Conservation (phyloP, 176 grass and related monocot species). For the Paspalum notatum region DNA sequence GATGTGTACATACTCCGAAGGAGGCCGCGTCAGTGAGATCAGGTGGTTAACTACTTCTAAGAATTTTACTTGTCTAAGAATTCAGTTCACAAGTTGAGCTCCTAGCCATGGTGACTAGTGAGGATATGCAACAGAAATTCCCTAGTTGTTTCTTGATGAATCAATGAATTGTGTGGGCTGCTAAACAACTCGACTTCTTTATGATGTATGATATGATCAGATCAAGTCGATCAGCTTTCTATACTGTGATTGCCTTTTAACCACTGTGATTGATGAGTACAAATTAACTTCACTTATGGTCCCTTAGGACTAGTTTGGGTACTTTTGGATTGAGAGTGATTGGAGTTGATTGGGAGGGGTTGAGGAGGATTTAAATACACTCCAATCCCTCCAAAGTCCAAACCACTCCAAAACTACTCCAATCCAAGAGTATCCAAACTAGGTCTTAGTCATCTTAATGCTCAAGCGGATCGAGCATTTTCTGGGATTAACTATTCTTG, state of each 20-base stretch:
- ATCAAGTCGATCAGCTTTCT: not conserved
- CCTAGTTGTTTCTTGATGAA: not conserved
- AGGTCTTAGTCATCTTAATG: not conserved
- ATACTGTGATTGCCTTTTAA: not conserved
- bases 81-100: constrained; percentile 18
- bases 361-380: too few species aligned
- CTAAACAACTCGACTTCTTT: not conserved
- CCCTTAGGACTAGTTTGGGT: too few species aligned
- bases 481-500: not conserved
- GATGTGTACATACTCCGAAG: constrained; percentile 79
- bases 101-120: constrained; percentile 7
- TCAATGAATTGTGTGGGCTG: not conserved
- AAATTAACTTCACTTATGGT: not conserved
- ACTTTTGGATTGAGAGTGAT: too few species aligned
- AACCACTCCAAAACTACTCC: too few species aligned
- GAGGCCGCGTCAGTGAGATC: constrained; percentile 46
- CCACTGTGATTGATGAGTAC: not conserved
- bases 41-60: not conserved
- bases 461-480: not conserved
- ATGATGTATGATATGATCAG: constrained; percentile 2
- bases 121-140: not conserved
- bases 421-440: too few species aligned
- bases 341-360: too few species aligned
- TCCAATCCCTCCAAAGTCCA: too few species aligned
- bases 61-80: not conserved